Evolutionary conservation across 192 early-diverging fungal genomes (phyloP), one percentile per base, ranked within the genome.

Genomic region (Podila epicladia): DNA sequence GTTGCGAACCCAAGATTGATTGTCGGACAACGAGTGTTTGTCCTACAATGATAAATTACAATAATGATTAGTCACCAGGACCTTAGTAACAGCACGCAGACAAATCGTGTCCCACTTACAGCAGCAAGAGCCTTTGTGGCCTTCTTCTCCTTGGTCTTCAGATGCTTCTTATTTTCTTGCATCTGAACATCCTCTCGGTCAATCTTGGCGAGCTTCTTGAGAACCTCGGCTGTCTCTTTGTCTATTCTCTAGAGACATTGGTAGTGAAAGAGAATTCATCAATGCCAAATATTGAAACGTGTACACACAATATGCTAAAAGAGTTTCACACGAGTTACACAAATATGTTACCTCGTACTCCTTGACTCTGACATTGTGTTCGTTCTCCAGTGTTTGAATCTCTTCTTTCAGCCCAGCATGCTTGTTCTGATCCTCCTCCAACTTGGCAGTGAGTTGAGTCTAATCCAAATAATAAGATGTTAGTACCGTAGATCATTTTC

Each of bases 101-200:
- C 32, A n/a, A 67, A 26, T 64, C 26, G 35, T 11, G 11, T 0
- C 29, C 29, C 24, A 59, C 76, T 64, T 82, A 91, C 91, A 35
- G 82, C 85, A 69, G 93, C 86, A n/a, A 96, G 69, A 8, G 92
- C 53, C 41, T 92, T 93, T 29, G 83, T 82, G 4, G 90, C 32
- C 76, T 97, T 97, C 69, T 97, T 96, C 65, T 88, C 85, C 72
- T 97, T 96, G 58, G 77, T 85, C 31, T 82, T 87, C 67, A 94
- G 73, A 85, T 96, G 92, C 71, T 97, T 95, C 78, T 92, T 92
- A 69, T 90, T 95, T 78, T 97, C 96, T 66, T 92, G 91, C 60
- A 95, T 77, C 74, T 96, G 92, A 26, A 98, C 93, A 73, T 96
- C 93, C 38, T 92, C 87, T 58, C 89, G 89, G 84, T 96, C 95